A percentile compares a stretch with the other conserved stretches of the same genome.
Evolutionary conservation across 192 early-diverging fungal genomes (phyloP).

Genomic region (Mortierella alpina): DNA sequence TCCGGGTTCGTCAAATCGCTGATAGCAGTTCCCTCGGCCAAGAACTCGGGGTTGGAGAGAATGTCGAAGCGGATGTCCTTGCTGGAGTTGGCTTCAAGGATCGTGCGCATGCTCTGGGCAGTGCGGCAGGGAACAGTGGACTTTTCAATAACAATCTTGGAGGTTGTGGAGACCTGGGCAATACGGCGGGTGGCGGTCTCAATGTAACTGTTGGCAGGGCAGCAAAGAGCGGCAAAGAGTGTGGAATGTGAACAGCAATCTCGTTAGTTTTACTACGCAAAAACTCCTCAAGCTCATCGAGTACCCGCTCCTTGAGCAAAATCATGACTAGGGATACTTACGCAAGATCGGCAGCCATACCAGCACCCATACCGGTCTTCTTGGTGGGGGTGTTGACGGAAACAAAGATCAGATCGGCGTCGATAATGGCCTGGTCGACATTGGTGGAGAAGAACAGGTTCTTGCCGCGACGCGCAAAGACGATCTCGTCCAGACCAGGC

Average conservation of each 20-base stretch:
- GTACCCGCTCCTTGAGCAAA: neutral
- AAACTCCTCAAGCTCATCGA: neutral
- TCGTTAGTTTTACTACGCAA: neutral
- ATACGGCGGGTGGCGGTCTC: constrained; percentile 86
- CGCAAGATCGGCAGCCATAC: constrained; percentile 85
- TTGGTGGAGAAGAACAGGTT: constrained; percentile 93
- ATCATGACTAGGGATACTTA: constrained; percentile 55
- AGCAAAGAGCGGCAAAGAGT: neutral
- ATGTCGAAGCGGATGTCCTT: constrained; percentile 82
- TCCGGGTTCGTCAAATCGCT: constrained; percentile 86
- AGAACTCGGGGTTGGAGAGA: constrained; percentile 96
- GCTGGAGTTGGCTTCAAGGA: constrained; percentile 80
- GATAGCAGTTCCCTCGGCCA: constrained; percentile 93
- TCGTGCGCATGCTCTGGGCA: constrained; percentile 84
- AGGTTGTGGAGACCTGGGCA: constrained; percentile 78
- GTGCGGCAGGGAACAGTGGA: constrained; percentile 96
- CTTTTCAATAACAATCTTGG: constrained; percentile 95
- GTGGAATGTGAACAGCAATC: too few relatives aligned
- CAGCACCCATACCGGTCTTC: constrained; percentile 80
- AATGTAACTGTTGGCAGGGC: constrained; percentile 65
- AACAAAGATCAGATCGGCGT: constrained; percentile 91
- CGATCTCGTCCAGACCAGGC: constrained; percentile 89
- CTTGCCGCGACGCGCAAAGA: constrained; percentile 74
- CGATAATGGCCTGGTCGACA: constrained; percentile 78
- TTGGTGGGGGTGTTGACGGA: constrained; percentile 95